A percentile compares a stretch with the other conserved stretches of the same genome.
phyloP scores from a whole-genome alignment of 495 filamentous ascomycete species.

The Xylaria flabelliformis region DNA sequence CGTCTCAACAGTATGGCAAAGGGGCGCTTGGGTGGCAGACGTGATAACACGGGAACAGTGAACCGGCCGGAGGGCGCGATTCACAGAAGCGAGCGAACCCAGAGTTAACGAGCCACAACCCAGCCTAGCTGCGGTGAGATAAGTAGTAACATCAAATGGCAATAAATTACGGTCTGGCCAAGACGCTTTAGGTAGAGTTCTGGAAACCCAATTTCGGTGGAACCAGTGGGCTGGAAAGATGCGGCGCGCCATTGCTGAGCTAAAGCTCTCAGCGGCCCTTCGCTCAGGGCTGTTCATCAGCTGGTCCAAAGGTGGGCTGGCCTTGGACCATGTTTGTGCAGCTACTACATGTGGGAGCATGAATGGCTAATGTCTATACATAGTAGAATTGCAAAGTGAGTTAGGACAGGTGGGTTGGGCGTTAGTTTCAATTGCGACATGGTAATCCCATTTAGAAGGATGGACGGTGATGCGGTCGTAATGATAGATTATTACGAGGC shows the following conservation, averaged over 20 bases:
- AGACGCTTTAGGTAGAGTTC: conserved; percentile 24
- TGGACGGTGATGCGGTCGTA: not conserved
- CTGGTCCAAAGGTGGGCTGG: conserved; percentile 17
- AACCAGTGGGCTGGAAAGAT: conserved; percentile 24
- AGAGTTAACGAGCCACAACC: not conserved
- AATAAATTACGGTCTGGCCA: conserved; percentile 25
- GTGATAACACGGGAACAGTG: not conserved
- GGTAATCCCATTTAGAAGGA: conserved; percentile 2
- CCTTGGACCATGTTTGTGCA: conserved; percentile 7
- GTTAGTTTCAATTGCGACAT: not conserved
- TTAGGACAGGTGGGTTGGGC: not conserved
- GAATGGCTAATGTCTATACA: not conserved
- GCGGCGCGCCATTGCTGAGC: conserved; percentile 16
- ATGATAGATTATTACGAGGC: conserved; percentile 12
- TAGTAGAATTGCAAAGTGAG: not conserved
- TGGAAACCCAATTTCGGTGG: conserved; percentile 28
- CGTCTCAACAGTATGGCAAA: not conserved
- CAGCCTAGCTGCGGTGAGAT: conserved; percentile 10
- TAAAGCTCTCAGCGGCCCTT: conserved; percentile 8
- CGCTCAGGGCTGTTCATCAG: conserved; percentile 17
- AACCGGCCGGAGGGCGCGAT: conserved; percentile 6
- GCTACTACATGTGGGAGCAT: not conserved
- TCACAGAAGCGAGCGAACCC: conserved; percentile 22
- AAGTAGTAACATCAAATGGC: conserved; percentile 23
- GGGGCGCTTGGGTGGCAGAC: not conserved